Base-by-base conservation (phyloP, 2,329 filamentous ascomycete genomes). In the Ascochyta koolunga region DNA sequence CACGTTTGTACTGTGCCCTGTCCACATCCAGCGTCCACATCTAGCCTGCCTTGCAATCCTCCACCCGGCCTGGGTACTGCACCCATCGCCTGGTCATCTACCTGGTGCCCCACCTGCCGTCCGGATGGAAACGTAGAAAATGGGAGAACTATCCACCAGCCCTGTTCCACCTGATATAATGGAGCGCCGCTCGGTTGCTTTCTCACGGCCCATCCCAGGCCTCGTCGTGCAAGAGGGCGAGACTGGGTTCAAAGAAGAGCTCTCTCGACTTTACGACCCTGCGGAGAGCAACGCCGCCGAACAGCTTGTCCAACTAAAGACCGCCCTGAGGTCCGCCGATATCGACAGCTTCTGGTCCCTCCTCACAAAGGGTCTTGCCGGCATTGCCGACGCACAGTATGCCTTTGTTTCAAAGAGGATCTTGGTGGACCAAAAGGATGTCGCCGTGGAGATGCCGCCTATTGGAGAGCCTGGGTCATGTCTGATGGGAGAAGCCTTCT, bases 341-440 rank as follows among this genome's bases (percentile, higher is more conserved):
- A 81, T 79, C 2, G 81, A 86, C 54, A 78, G 82, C 43, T 89
- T 90, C 73, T 90, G 87, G 87, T 77, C 76, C 38, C 75, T 82
- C 19, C 75, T 89, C 51, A 84, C 88, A 74, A 82, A 88, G 66
- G 85, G 84, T 37, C 78, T 90, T 64, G 83, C 87, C 39, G 78
- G 79, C 40, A 83, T 90, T 31, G 79, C 83, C 53, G 82, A 83
- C 54, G 82, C 87, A 8, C 87, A 90, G 68, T 88, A 86, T 75
- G 83, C 81, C 21, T 90, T 90, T 64, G 84, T 89, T 35, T 84
- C 86, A 39, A 88, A 88, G 68, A 76, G 85, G 38, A 83, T 87
- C 37, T 73, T 86, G 49, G 79, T 82, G 22, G 82, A 86, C 62
- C 85, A 88, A 55, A 78, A 83, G 54, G 74, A 83, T 54, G 74